Conservation (phyloP, 441 rosid genomes). For the Bocquillonia castaneifolia region DNA sequence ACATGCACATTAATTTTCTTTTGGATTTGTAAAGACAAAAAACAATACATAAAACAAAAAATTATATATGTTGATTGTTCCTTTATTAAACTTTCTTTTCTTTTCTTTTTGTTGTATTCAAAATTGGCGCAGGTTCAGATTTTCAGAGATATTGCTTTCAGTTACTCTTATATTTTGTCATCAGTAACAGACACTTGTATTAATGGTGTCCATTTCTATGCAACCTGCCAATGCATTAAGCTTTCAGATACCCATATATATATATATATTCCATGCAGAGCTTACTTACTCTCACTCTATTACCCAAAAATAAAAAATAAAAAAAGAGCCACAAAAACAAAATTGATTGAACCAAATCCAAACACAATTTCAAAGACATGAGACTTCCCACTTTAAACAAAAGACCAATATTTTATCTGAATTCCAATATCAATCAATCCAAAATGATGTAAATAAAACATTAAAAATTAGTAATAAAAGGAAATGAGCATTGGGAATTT, state of each 20-base stretch:
- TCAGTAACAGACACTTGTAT: constrained; percentile 31
- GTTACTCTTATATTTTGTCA: constrained; percentile 28
- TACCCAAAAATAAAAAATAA: not conserved
- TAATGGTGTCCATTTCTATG: constrained; percentile 35
- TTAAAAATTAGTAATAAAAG: constrained; percentile 11
- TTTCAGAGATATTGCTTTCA: constrained; percentile 28
- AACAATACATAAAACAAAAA: constrained; percentile 11
- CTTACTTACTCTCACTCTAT: constrained; percentile 16
- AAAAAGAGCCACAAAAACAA: constrained; percentile 16
- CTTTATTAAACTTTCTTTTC: not conserved
- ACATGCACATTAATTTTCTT: not conserved
- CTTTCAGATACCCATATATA: too few relatives aligned
- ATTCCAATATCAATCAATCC: constrained; percentile 16
- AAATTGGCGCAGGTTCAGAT: constrained; percentile 22
- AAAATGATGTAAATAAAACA: constrained; percentile 18
- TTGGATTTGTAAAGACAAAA: constrained; percentile 16
- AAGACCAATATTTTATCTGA: constrained; percentile 21
- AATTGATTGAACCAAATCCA: constrained; percentile 20
- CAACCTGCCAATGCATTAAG: constrained; percentile 36
- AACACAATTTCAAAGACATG: constrained; percentile 22
- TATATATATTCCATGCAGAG: constrained; percentile 45
- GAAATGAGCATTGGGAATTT: constrained; percentile 17
- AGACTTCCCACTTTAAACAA: constrained; percentile 24
- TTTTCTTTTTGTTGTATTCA: constrained; percentile 16
- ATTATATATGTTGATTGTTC: constrained; percentile 17